Conservation (phyloP, 2,329 filamentous ascomycete genomes). For the Epicoccum sorghinum region DNA sequence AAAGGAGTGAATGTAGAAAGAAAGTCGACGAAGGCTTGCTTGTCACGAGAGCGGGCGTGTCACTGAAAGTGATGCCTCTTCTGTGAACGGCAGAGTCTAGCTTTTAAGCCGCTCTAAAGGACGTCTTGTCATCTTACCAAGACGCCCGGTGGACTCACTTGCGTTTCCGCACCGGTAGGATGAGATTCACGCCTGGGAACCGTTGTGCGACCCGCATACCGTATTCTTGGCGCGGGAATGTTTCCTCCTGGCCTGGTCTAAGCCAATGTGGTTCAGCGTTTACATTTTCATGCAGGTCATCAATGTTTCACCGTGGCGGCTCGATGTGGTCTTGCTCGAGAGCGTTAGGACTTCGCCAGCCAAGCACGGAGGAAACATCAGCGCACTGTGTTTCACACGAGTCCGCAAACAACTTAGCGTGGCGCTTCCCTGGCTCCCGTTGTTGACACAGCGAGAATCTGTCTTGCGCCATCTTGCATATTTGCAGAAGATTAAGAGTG, state of each 20-base stretch:
- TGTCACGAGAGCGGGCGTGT: slow-evolving; percentile 35
- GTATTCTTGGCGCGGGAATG: slow-evolving; percentile 22
- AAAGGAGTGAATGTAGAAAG: slow-evolving; percentile 40
- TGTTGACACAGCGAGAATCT: background rate
- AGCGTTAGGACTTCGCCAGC: slow-evolving; percentile 13
- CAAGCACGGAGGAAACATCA: slow-evolving; percentile 18
- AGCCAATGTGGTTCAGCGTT: slow-evolving; percentile 30
- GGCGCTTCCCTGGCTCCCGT: slow-evolving; percentile 8
- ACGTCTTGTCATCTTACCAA: slow-evolving; percentile 17
- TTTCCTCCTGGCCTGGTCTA: slow-evolving; percentile 23
- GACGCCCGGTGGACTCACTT: slow-evolving; percentile 20
- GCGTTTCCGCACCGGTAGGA: slow-evolving; percentile 23
- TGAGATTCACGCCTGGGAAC: slow-evolving; percentile 27
- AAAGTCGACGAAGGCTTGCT: slow-evolving; percentile 41
- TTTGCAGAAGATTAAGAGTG: background rate
- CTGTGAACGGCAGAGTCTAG: slow-evolving; percentile 23
- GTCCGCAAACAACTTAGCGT: slow-evolving; percentile 4
- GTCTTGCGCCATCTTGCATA: slow-evolving; percentile 1
- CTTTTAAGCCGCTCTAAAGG: slow-evolving; percentile 27
- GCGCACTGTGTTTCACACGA: slow-evolving; percentile 18
- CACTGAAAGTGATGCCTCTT: slow-evolving; percentile 32
- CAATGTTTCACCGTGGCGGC: slow-evolving; percentile 19
- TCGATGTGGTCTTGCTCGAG: slow-evolving; percentile 13
- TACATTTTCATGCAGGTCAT: slow-evolving; percentile 3
- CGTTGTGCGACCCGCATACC: slow-evolving; percentile 32